These are phyloP conservation scores for Hibiscus trionum DNA, from an alignment of 345 rosid genomes.

Conservation along the genomic window DNA sequence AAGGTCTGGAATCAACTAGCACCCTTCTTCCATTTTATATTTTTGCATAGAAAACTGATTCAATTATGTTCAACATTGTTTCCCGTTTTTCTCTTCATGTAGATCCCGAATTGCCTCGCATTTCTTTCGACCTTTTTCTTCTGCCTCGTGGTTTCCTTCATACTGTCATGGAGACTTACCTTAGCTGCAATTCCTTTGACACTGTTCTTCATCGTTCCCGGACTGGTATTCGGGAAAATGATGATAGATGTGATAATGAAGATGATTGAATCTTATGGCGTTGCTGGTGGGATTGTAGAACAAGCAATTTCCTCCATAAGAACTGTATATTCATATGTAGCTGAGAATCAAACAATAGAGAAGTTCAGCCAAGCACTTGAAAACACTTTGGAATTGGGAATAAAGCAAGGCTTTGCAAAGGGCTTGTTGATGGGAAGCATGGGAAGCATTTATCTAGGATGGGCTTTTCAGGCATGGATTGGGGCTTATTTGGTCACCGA, in stretches of 20 bases:
- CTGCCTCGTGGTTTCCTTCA: conserved; percentile 41
- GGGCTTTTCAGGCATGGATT: conserved; percentile 63
- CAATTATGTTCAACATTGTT: neutral
- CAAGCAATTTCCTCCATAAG: conserved; percentile 63
- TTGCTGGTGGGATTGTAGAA: conserved; percentile 63
- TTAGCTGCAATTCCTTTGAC: conserved; percentile 52
- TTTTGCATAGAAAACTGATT: too few species aligned
- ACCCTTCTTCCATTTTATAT: too few species aligned
- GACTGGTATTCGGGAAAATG: conserved; percentile 51
- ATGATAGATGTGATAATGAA: conserved; percentile 54
- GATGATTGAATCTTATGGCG: conserved; percentile 48
- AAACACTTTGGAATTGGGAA: conserved; percentile 41
- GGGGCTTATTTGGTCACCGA: conserved; percentile 53
- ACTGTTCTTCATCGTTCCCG: conserved; percentile 46
- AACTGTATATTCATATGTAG: conserved; percentile 56
- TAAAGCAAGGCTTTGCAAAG: conserved; percentile 52
- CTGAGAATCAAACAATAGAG: conserved; percentile 36
- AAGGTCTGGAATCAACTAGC: conserved; percentile 29
- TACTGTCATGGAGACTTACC: conserved; percentile 53
- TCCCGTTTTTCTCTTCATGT: conserved; percentile 7
- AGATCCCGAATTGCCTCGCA: conserved; percentile 58
- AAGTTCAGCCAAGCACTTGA: conserved; percentile 45
- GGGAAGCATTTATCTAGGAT: conserved; percentile 55
- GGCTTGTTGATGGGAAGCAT: conserved; percentile 67
- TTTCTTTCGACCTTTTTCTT: conserved; percentile 42